Conservation (phyloP, 345 rosid genomes). For the Erucastrum elatum region DNA sequence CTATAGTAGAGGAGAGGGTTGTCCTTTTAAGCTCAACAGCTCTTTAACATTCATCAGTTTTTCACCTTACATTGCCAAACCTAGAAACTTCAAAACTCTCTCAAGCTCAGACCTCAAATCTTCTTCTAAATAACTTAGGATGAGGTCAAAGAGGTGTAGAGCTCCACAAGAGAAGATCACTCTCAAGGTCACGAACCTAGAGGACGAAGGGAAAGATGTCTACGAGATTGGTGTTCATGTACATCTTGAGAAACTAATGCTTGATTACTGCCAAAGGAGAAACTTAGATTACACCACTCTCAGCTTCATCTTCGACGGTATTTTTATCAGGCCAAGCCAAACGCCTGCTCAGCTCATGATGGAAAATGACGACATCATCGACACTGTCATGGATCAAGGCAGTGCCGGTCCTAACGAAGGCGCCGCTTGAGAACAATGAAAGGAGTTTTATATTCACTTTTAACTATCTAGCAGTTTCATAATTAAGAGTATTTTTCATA, state of each 20-base stretch:
- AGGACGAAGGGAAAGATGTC: neutral
- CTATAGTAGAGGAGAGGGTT: neutral
- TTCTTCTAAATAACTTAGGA: neutral
- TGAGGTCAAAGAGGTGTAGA: neutral
- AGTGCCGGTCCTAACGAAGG: neutral
- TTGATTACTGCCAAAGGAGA: neutral
- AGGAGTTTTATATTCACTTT: neutral
- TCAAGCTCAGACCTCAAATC: neutral
- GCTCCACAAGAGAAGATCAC: neutral
- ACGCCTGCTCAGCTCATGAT: neutral
- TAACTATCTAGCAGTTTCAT: neutral
- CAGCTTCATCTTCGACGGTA: neutral
- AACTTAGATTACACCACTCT: neutral
- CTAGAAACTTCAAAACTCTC: neutral
- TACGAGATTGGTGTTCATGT: neutral
- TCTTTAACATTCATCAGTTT: neutral
- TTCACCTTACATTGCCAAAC: neutral
- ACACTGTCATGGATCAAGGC: neutral
- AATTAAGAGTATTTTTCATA: neutral
- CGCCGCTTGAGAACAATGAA: neutral
- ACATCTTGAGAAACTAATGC: neutral
- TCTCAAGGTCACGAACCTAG: constrained; percentile 2
- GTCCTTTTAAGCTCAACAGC: neutral
- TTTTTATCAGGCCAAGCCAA: neutral
- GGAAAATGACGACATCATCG: neutral